Conservation (phyloP, 768 basidiomycete genomes). For the Megacollybia marginata region DNA sequence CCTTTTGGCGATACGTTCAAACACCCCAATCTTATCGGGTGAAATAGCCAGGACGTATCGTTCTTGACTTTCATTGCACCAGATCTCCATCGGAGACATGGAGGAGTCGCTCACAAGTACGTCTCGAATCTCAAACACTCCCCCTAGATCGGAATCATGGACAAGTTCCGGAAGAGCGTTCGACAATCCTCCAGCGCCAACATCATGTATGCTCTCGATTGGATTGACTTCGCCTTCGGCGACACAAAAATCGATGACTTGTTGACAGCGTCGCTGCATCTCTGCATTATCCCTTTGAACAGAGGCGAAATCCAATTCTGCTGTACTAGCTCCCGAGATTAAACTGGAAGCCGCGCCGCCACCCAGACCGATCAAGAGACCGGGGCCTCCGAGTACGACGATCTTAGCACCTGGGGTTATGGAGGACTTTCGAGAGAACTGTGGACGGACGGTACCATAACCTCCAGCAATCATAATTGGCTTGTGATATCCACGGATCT, state of each 20-base stretch:
- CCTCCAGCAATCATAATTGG: slow-evolving; percentile 99
- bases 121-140: slow-evolving; percentile 88
- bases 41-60: slow-evolving; percentile 92
- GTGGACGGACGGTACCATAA: slow-evolving; percentile 84
- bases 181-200: slow-evolving; percentile 93
- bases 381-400: slow-evolving; percentile 91
- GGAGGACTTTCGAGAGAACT: slow-evolving; percentile 69
- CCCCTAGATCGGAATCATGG: slow-evolving; percentile 91
- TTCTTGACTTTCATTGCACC: slow-evolving; percentile 99
- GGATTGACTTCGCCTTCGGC: slow-evolving; percentile 52
- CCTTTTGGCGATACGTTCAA: slow-evolving; percentile 72
- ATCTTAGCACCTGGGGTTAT: slow-evolving; percentile 82
- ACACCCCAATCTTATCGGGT: slow-evolving; percentile 45
- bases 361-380: slow-evolving; percentile 92
- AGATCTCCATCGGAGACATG: slow-evolving; percentile 99
- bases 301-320: slow-evolving; percentile 93
- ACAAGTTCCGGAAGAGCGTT: slow-evolving; percentile 97
- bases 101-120: slow-evolving; percentile 86
- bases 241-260: slow-evolving; percentile 92
- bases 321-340: slow-evolving; percentile 82
- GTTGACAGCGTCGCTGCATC: slow-evolving; percentile 95
- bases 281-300: slow-evolving; percentile 98
- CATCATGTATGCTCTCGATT: slow-evolving; percentile 95
- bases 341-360: slow-evolving; percentile 96
- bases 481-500: slow-evolving; percentile 95